Conservation (phyloP, 768 basidiomycete species). For the Phlegmacium glaucopus region DNA sequence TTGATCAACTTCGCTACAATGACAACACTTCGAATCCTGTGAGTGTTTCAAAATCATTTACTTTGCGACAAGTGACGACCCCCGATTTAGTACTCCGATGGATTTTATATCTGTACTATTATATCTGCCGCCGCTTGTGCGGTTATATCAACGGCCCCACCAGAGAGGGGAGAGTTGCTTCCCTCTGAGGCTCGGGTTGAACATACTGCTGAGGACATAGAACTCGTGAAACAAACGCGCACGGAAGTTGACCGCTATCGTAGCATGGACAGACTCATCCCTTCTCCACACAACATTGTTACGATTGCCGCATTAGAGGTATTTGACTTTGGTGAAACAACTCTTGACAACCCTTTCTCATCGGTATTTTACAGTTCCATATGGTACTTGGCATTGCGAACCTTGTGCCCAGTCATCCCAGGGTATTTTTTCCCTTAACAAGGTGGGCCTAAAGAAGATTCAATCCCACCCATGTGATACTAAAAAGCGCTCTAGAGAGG, state of each 20-base stretch:
- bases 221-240: slow-evolving; percentile 69
- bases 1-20: slow-evolving; percentile 92
- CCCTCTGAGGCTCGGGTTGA: slow-evolving; percentile 65
- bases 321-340: slow-evolving; percentile 18
- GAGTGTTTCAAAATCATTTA: slow-evolving; percentile 23
- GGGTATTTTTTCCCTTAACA: slow-evolving; percentile 83
- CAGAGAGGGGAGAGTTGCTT: slow-evolving; percentile 76
- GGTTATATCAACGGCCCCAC: slow-evolving; percentile 70
- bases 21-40: slow-evolving; percentile 92
- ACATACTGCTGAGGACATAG: slow-evolving; percentile 64
- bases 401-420: slow-evolving; percentile 72
- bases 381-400: slow-evolving; percentile 73
- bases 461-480: slow-evolving; percentile 5
- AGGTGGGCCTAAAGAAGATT: slow-evolving; percentile 46
- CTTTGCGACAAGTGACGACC: background rate
- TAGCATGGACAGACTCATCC: slow-evolving; percentile 92
- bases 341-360: slow-evolving; percentile 3
- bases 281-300: slow-evolving; percentile 91
- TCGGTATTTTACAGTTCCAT: slow-evolving; percentile 57
- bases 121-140: slow-evolving; percentile 81
- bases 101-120: slow-evolving; percentile 83
- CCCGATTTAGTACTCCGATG: slow-evolving; percentile 75
- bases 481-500: slow-evolving; percentile 58
- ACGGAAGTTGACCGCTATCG: slow-evolving; percentile 89
- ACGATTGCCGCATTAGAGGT: slow-evolving; percentile 92